phyloP scores from a whole-genome alignment of 2,329 filamentous ascomycete species.

The Diaporthe australafricana region DNA sequence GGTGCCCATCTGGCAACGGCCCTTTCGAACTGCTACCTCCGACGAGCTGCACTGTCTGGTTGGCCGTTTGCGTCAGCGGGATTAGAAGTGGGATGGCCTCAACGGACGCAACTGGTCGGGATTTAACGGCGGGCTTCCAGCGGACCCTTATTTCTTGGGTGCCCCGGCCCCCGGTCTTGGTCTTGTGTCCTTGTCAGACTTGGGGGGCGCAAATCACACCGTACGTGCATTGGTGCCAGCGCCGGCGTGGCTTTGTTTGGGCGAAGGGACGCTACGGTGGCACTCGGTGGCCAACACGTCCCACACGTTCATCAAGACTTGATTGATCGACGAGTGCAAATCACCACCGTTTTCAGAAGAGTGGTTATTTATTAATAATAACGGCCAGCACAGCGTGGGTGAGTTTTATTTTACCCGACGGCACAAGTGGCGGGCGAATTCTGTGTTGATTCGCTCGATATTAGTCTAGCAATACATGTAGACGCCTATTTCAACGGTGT shows the following conservation, averaged over 20 bases:
- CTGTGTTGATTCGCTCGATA: background rate
- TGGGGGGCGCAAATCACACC: conserved; percentile 17
- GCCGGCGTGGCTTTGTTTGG: background rate
- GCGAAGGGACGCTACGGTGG: conserved; percentile 9
- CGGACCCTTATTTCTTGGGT: conserved; percentile 3
- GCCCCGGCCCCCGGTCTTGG: background rate
- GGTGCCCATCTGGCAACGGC: background rate
- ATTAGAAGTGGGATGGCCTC: background rate
- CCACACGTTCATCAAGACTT: conserved; percentile 24
- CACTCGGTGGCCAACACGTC: conserved; percentile 13
- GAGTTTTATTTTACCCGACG: background rate
- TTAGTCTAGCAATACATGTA: background rate
- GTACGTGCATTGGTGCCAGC: conserved; percentile 20
- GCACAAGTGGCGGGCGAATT: conserved; percentile 10
- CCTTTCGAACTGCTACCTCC: background rate
- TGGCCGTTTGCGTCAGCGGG: background rate
- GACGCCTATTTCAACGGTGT: no score
- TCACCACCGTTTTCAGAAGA: conserved; percentile 5
- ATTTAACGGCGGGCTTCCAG: background rate
- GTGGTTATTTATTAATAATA: background rate
- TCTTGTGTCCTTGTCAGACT: conserved; percentile 1
- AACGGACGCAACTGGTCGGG: background rate
- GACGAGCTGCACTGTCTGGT: background rate
- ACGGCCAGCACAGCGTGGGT: background rate
- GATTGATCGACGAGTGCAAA: conserved; percentile 8